phyloP scores from a whole-genome alignment of 768 basidiomycete genomes.

The Holtermanniella nyarrowii region DNA sequence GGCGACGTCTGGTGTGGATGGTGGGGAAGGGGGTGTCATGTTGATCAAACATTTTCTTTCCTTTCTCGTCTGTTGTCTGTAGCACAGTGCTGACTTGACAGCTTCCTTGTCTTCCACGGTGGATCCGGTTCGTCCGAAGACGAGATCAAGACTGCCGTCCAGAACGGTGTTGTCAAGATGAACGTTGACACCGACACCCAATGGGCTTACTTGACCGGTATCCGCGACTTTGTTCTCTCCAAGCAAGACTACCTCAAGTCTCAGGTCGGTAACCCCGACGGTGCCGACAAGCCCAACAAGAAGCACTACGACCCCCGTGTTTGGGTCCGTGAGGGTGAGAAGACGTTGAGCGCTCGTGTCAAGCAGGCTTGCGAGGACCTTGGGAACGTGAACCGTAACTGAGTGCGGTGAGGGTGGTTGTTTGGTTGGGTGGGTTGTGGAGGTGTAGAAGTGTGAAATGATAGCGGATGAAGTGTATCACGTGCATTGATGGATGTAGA shows the following conservation, averaged over 20 bases:
- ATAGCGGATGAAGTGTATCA: background rate
- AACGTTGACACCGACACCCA: conserved; percentile 9
- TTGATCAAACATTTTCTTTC: conserved; percentile 22
- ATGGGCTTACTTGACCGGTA: conserved; percentile 73
- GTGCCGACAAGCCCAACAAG: conserved; percentile 97
- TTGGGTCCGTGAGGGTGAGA: conserved; percentile 98
- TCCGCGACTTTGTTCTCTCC: conserved; percentile 74
- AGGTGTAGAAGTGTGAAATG: background rate
- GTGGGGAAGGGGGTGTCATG: conserved; percentile 39
- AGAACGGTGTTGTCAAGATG: conserved; percentile 95
- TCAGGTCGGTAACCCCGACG: conserved; percentile 96
- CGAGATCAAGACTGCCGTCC: conserved; percentile 85
- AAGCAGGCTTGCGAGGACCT: conserved; percentile 89
- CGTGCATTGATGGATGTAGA: background rate
- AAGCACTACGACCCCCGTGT: conserved; percentile 92
- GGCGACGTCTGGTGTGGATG: conserved; percentile 8
- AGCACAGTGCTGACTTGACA: conserved; percentile 28
- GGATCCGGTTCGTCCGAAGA: conserved; percentile 95
- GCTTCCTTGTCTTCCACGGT: conserved; percentile 99
- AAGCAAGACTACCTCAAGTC: conserved; percentile 79
- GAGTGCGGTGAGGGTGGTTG: no score
- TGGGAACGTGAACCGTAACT: conserved; percentile 45
- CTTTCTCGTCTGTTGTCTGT: background rate
- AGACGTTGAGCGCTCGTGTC: conserved; percentile 75
- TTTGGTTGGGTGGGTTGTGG: no score